Percentiles rank a stretch among this genome's conserved stretches.
phyloP scores from a whole-genome alignment of 2,329 filamentous ascomycete species.

The Stachybotrys chlorohalonatus region DNA sequence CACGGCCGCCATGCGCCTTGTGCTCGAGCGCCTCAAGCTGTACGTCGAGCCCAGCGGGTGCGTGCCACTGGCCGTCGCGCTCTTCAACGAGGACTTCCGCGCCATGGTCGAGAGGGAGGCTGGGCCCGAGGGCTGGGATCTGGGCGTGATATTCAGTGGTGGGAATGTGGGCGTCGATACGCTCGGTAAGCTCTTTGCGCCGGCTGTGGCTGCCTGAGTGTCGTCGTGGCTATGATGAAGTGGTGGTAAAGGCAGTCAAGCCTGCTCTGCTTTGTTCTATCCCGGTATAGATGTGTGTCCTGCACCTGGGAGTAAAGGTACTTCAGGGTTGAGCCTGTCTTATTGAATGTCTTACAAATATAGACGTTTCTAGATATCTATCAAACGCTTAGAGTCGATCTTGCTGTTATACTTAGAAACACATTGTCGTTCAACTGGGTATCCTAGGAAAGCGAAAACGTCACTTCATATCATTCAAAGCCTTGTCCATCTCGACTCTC shows the following conservation, averaged over 20 bases:
- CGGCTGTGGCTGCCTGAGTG: not conserved
- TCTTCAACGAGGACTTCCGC: conserved; percentile 82
- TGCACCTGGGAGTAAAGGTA: no score
- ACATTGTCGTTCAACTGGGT: not conserved
- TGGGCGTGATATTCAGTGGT: conserved; percentile 51
- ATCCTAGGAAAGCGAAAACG: not conserved
- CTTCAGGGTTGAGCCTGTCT: no score
- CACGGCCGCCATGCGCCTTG: conserved; percentile 61
- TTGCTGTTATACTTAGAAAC: no score
- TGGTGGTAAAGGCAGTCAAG: no score
- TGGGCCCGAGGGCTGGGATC: conserved; percentile 64
- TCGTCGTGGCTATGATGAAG: not conserved
- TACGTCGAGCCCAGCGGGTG: conserved; percentile 83
- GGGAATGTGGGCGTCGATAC: conserved; percentile 50
- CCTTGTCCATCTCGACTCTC: conserved; percentile 53
- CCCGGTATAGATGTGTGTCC: no score
- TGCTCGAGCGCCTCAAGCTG: conserved; percentile 82
- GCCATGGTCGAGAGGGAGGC: conserved; percentile 59
- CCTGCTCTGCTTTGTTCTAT: no score
- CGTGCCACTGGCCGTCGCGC: conserved; percentile 71
- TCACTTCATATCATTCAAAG: conserved; percentile 18
- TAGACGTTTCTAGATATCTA: no score
- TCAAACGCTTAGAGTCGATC: no score
- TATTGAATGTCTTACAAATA: no score
- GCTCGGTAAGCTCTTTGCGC: conserved; percentile 39